Percentiles rank a stretch among this genome's conserved stretches.
Evolutionary conservation across 2,329 filamentous ascomycete species (phyloP).

Genomic region (Colletotrichum sp.): DNA sequence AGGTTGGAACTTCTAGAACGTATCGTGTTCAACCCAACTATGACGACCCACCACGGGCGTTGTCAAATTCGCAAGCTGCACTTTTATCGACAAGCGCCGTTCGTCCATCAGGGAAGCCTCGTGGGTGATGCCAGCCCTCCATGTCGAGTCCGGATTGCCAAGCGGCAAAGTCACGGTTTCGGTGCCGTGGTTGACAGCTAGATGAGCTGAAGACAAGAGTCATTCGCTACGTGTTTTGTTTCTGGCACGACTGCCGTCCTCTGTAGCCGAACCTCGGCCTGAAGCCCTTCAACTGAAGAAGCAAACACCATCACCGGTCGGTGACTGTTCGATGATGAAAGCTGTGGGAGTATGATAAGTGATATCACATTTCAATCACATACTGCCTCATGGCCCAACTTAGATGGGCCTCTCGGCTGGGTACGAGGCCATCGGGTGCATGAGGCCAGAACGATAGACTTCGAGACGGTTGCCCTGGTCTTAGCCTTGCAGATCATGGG

Average conservation of each 20-base stretch:
- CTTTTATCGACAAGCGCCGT: constrained; percentile 17
- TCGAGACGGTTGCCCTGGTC: background rate
- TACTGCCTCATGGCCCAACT: background rate
- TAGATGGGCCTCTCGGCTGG: background rate
- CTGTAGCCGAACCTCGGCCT: background rate
- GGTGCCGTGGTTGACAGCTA: background rate
- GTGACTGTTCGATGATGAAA: no score
- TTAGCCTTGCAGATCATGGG: background rate
- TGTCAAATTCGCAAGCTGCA: constrained; percentile 16
- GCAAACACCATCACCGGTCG: background rate
- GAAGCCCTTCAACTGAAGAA: background rate
- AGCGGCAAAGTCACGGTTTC: background rate
- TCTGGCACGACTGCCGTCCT: background rate
- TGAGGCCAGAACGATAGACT: background rate
- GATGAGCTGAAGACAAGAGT: background rate
- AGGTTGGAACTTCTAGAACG: constrained; percentile 18
- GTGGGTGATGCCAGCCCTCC: background rate
- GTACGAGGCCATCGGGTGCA: background rate
- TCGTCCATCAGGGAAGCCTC: background rate
- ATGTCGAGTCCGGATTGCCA: background rate
- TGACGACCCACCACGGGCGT: background rate
- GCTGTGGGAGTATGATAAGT: background rate
- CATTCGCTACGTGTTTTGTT: background rate
- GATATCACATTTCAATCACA: background rate
- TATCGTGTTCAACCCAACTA: constrained; percentile 15